Evolutionary conservation across 257 asterid genomes (phyloP), one percentile per base, ranked within the genome.

Genomic region (Verbena officinalis): DNA sequence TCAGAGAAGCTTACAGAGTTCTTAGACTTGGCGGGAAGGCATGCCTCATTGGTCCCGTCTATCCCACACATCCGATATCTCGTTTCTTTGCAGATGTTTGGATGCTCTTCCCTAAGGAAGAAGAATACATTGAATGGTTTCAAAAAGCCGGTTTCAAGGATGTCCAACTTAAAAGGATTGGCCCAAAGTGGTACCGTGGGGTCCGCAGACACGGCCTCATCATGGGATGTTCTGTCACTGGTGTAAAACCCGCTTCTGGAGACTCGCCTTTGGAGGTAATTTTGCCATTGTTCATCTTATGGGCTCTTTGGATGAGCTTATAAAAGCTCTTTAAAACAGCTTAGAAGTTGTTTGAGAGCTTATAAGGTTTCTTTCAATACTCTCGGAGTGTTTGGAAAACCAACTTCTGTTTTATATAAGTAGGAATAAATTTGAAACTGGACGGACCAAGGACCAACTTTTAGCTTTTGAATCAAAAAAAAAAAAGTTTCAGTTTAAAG

Each of bases 51-150:
- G 99, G 99, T 59, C 99, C 99, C 5, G 96, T 90, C 9, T 77
- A 94, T 65, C 99, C 97, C 21, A 88, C 96, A 4, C 84, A 86
- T 73, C 86, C 95, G 95, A 55, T 94, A 74, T 90, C 99, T 19
- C 93, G 85, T 9, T 94, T 94, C 83, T 94, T 94, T 67, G 99
- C 97, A 20, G 97, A 94, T 71, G 81, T 66, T 46, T 94, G 97
- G 99, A 94, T 94, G 99, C 97, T 94, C 77, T 94, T 94, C 76
- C 99, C 99, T 0, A 90, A 76, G 79, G 99, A 94, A 80, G 97
- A 90, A 72, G 99, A 94, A 84, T 94, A 94, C 84, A 83, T 88
- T 21, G 97, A 86, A 16, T 94, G 97, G 99, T 94, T 94, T 68
- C 58, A 78, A 50, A 94, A 86, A 77, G 99, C 97, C 3, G 96